Evolutionary conservation across 208 protist species (phyloP).

Genomic region (Lotmaria passim): DNA sequence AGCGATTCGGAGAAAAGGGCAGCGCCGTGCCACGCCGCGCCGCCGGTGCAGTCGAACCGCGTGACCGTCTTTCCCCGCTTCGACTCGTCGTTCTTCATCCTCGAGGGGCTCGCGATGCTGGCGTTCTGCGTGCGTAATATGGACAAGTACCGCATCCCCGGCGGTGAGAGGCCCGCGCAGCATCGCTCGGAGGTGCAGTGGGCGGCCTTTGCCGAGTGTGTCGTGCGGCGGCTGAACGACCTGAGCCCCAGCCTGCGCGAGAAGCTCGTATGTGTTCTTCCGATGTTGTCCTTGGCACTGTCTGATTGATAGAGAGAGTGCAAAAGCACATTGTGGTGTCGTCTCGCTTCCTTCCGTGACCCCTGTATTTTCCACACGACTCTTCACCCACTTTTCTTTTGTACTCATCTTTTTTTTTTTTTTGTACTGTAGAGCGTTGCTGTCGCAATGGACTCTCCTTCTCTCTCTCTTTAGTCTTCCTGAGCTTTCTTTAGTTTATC

Average conservation of each 20-base stretch:
- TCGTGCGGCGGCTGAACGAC: background rate
- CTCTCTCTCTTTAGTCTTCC: no score
- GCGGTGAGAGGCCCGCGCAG: background rate
- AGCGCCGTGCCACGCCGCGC: no score
- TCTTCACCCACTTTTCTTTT: background rate
- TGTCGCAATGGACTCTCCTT: background rate
- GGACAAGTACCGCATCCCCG: background rate
- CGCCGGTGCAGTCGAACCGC: no score
- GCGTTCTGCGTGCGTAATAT: conserved; percentile 7
- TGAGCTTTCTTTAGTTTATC: no score
- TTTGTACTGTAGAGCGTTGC: background rate
- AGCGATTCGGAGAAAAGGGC: no score
- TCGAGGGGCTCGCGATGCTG: conserved; percentile 15
- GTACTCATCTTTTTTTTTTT: background rate
- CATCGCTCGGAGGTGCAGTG: conserved; percentile 18
- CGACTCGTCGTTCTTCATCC: no score
- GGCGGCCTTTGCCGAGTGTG: conserved; percentile 10
- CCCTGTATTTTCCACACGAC: no score
- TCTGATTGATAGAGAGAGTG: background rate
- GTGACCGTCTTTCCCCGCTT: no score
- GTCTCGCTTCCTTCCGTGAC: background rate
- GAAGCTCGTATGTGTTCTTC: conserved; percentile 17
- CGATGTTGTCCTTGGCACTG: conserved; percentile 21
- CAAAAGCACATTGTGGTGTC: background rate
- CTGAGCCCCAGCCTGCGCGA: background rate